Evolutionary conservation across 208 protist species (phyloP).

Genomic region (Leishmania guyanensis): DNA sequence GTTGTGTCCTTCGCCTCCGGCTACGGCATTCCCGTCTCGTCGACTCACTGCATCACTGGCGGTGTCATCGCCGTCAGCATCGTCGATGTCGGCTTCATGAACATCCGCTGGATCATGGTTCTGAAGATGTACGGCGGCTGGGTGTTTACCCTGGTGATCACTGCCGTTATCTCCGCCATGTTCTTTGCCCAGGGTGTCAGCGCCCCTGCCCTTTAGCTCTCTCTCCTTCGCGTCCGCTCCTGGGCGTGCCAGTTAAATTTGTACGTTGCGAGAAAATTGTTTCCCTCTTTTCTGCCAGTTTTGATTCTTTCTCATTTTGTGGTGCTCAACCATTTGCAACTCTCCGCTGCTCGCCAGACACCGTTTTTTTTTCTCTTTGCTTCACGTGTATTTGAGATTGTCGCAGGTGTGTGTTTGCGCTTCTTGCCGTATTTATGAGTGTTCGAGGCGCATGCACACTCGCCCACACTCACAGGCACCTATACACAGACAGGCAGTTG

Average conservation of each 20-base stretch:
- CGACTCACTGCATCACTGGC: constrained; percentile 90
- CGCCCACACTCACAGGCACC: not conserved
- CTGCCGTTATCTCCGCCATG: constrained; percentile 46
- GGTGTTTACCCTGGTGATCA: constrained; percentile 56
- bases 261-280: not conserved
- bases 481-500: not conserved
- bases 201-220: constrained; percentile 30
- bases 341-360: not conserved
- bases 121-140: constrained; percentile 69
- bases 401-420: not conserved
- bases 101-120: constrained; percentile 64
- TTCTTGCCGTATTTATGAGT: not conserved
- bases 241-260: not conserved
- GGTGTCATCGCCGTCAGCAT: constrained; percentile 76
- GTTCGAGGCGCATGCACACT: not conserved
- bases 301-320: not conserved
- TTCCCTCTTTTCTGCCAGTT: not conserved
- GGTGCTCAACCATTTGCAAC: not conserved
- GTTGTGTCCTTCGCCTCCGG: constrained; percentile 72
- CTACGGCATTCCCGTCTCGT: constrained; percentile 80
- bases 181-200: constrained; percentile 67
- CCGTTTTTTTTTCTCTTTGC: not conserved
- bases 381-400: not conserved
- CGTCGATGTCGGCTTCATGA: constrained; percentile 54
- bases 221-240: not conserved